A percentile compares a stretch with the other conserved stretches of the same genome.
Conservation (phyloP, 805 yeast genomes). For the Zygosaccharomyces siamensis region DNA sequence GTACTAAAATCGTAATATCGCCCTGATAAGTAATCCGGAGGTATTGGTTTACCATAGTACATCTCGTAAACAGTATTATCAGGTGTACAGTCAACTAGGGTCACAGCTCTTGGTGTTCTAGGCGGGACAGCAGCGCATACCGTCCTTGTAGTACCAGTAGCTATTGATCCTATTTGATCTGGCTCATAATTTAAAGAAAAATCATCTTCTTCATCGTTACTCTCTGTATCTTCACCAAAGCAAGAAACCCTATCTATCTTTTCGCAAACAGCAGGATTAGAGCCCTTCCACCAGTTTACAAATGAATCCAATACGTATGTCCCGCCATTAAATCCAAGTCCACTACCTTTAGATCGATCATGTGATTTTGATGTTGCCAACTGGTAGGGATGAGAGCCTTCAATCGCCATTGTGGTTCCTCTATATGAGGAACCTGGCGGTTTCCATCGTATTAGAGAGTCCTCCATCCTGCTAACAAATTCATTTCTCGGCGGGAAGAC, state of each 20-base stretch:
- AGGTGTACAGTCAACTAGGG: constrained; percentile 5
- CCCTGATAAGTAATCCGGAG: constrained; percentile 11
- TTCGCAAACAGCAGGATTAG: background rate
- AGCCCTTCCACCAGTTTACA: constrained; percentile 6
- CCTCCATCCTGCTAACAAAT: constrained; percentile 27
- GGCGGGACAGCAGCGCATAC: constrained; percentile 6
- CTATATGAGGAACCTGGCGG: constrained; percentile 25
- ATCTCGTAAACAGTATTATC: constrained; percentile 11
- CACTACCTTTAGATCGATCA: background rate
- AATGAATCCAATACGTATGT: background rate
- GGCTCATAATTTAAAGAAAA: constrained; percentile 6
- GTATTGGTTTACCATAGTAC: constrained; percentile 12
- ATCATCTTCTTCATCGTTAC: constrained; percentile 6
- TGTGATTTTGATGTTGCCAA: constrained; percentile 9
- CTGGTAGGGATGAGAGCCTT: constrained; percentile 31
- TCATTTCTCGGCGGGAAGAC: constrained; percentile 12
- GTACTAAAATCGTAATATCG: constrained; percentile 6
- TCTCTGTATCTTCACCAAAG: background rate
- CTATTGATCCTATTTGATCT: background rate
- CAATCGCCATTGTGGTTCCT: constrained; percentile 25
- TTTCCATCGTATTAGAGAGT: constrained; percentile 27
- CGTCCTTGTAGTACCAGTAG: constrained; percentile 1
- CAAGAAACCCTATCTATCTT: background rate
- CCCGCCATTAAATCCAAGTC: background rate
- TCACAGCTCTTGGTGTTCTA: constrained; percentile 5